Evolutionary conservation across 148 eudicot species (phyloP).

Genomic region (Polygonum aviculare): DNA sequence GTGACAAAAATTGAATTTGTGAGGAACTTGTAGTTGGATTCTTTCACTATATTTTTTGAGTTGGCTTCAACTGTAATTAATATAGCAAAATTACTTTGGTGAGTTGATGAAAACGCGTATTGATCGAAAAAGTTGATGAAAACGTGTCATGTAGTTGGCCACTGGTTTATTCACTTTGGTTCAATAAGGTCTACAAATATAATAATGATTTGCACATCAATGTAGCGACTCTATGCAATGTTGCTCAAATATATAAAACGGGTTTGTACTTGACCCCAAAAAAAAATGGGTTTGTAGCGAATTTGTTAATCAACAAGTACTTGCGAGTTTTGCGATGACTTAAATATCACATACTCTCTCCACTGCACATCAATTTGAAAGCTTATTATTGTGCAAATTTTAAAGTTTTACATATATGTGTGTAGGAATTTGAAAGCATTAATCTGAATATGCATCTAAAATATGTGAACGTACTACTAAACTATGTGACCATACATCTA

Average conservation of each 20-base stretch:
- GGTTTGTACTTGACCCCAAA: too few relatives aligned
- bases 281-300: neutral
- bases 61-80: neutral
- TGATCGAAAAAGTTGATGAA: too few relatives aligned
- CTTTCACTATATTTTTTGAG: neutral
- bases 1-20: neutral
- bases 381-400: too few relatives aligned
- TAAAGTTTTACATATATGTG: too few relatives aligned
- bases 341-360: neutral
- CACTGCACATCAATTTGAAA: neutral
- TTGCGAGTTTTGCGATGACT: neutral
- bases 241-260: neutral
- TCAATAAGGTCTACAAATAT: neutral
- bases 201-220: neutral
- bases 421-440: too few relatives aligned
- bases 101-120: too few relatives aligned
- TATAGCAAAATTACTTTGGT: too few relatives aligned
- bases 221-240: neutral
- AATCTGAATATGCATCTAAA: too few relatives aligned
- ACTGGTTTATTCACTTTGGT: neutral
- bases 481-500: too few relatives aligned
- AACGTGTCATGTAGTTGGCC: neutral
- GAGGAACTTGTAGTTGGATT: neutral
- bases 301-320: neutral
- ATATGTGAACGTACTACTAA: too few relatives aligned